phyloP scores from a whole-genome alignment of 768 basidiomycete genomes.

The Boletus pseudo-olivaceus region DNA sequence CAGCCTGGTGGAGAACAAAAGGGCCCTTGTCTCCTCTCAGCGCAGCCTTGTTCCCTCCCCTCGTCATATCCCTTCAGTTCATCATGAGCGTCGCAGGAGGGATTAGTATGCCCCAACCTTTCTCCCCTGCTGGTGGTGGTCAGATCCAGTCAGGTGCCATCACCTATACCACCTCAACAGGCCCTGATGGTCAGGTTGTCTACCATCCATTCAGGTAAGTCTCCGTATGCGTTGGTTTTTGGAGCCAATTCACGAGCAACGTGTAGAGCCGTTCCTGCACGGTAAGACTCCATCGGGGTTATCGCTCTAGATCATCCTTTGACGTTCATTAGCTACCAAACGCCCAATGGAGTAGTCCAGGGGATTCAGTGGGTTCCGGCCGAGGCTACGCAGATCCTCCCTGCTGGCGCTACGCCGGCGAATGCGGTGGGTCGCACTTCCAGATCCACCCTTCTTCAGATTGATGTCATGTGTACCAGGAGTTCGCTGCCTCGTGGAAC shows the following conservation, averaged over 20 bases:
- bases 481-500: slow-evolving; percentile 57
- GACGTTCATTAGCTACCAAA: slow-evolving; percentile 57
- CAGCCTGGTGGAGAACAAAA: slow-evolving; percentile 20
- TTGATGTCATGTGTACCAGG: slow-evolving; percentile 37
- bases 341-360: slow-evolving; percentile 58
- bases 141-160: slow-evolving; percentile 65
- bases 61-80: slow-evolving; percentile 7
- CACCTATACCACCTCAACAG: slow-evolving; percentile 66
- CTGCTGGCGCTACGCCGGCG: slow-evolving; percentile 58
- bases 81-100: slow-evolving; percentile 23
- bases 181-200: slow-evolving; percentile 55
- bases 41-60: slow-evolving; percentile 11
- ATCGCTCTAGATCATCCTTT: slow-evolving; percentile 1
- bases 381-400: slow-evolving; percentile 62
- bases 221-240: background rate
- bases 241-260: slow-evolving; percentile 14
- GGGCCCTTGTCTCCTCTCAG: background rate
- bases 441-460: background rate
- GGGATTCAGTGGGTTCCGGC: slow-evolving; percentile 66
- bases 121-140: slow-evolving; percentile 28
- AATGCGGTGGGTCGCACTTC: slow-evolving; percentile 40
- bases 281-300: slow-evolving; percentile 43
- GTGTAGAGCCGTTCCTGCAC: slow-evolving; percentile 69
- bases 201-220: slow-evolving; percentile 77
- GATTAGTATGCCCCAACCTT: slow-evolving; percentile 31